These are phyloP conservation scores for Nannizziopsis barbatae DNA, from an alignment of 2,329 filamentous ascomycete species.

Conservation along the genomic window DNA sequence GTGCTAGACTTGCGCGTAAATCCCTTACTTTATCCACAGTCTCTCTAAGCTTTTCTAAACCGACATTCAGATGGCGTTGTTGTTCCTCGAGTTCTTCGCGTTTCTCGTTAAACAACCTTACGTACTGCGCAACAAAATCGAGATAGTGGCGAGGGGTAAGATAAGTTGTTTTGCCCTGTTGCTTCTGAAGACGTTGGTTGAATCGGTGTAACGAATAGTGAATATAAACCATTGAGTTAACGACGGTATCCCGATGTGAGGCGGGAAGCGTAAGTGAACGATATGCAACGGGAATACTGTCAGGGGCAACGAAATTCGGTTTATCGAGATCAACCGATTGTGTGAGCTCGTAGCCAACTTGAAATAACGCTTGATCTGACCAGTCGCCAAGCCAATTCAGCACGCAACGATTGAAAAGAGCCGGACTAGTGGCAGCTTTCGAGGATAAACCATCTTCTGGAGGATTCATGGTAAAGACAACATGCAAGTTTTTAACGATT, in stretches of 20 bases:
- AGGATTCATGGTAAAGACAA: conserved; percentile 99
- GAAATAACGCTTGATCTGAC: conserved; percentile 98
- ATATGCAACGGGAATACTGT: conserved; percentile 88
- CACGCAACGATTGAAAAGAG: conserved; percentile 97
- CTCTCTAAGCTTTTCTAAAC: conserved; percentile 91
- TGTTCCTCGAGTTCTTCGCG: conserved; percentile 97
- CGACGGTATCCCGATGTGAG: conserved; percentile 77
- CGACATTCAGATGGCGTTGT: conserved; percentile 94
- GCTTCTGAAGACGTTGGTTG: conserved; percentile 76
- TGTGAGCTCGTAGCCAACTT: conserved; percentile 90
- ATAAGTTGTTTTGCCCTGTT: conserved; percentile 86
- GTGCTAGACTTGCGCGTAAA: conserved; percentile 74
- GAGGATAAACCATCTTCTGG: conserved; percentile 89
- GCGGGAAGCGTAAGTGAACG: conserved; percentile 73
- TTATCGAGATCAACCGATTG: conserved; percentile 93
- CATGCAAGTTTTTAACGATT: conserved; percentile 96
- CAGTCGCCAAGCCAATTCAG: conserved; percentile 99
- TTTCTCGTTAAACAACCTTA: conserved; percentile 95
- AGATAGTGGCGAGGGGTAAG: conserved; percentile 94
- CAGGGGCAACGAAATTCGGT: conserved; percentile 70
- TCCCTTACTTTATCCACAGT: conserved; percentile 96
- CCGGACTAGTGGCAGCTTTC: conserved; percentile 93
- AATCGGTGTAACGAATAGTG: conserved; percentile 88
- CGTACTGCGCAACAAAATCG: conserved; percentile 95
- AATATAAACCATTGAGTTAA: conserved; percentile 98